These are phyloP conservation scores for Carnegiea gigantea DNA, from an alignment of 179 eudicot genomes.

Conservation along the genomic window DNA sequence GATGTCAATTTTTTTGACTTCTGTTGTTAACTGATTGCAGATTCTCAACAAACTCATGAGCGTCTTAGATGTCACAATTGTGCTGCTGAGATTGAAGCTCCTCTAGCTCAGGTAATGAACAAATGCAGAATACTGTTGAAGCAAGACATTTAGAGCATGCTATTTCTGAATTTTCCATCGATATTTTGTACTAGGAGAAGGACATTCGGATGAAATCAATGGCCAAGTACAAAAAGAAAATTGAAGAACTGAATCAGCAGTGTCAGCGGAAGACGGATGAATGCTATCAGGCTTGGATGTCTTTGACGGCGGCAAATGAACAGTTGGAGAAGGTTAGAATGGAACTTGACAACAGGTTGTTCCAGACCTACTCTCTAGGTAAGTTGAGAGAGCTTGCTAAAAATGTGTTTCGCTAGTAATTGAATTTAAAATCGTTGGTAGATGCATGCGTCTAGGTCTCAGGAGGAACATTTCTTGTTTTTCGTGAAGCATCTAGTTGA, in stretches of 20 bases:
- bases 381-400: slow-evolving; percentile 29
- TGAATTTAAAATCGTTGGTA: not conserved
- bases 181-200: slow-evolving; percentile 41
- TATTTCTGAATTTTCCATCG: not conserved
- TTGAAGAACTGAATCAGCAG: slow-evolving; percentile 65
- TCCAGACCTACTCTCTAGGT: slow-evolving; percentile 76
- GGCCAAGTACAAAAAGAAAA: slow-evolving; percentile 80
- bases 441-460: no score
- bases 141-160: not conserved
- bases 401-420: not conserved
- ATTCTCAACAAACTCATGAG: slow-evolving; percentile 38
- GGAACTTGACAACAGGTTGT: slow-evolving; percentile 80
- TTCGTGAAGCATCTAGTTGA: not conserved
- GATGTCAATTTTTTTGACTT: not conserved
- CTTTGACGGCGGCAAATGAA: slow-evolving; percentile 73
- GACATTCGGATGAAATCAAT: slow-evolving; percentile 45
- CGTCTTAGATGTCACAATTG: slow-evolving; percentile 61
- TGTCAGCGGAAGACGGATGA: slow-evolving; percentile 83
- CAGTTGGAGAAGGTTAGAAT: slow-evolving; percentile 83
- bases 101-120: slow-evolving; percentile 64
- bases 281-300: slow-evolving; percentile 98
- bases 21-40: slow-evolving; percentile 34
- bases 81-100: slow-evolving; percentile 65
- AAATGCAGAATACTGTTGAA: slow-evolving; percentile 12
- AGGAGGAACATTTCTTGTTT: not conserved